Conservation (phyloP, 345 rosid genomes). For the Rhodamnia argentea region DNA sequence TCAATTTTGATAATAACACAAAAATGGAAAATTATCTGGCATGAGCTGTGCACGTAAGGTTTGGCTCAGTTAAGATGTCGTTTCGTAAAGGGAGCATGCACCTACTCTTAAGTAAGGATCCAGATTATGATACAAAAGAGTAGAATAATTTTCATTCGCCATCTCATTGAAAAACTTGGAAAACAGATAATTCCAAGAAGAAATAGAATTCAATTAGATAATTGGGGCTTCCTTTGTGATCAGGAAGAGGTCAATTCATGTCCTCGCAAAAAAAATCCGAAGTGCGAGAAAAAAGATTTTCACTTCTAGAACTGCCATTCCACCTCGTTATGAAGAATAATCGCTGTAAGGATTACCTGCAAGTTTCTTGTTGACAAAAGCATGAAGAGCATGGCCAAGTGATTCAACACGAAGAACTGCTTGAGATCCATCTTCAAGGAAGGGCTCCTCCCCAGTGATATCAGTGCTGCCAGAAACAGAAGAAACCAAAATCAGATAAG, state of each 20-base stretch:
- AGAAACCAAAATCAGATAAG: not conserved
- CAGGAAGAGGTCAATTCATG: not conserved
- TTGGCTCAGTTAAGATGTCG: not conserved
- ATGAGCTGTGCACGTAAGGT: not conserved
- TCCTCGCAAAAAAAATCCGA: not conserved
- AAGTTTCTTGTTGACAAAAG: conserved; percentile 69
- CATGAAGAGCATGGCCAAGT: conserved; percentile 77
- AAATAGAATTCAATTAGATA: not conserved
- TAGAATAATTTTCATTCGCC: not conserved
- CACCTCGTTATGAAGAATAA: not conserved
- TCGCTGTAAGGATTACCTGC: conserved; percentile 34
- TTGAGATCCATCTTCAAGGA: conserved; percentile 61
- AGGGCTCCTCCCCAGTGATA: conserved; percentile 43
- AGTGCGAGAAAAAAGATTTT: not conserved
- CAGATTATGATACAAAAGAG: not conserved
- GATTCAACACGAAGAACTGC: conserved; percentile 69
- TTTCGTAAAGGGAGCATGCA: not conserved
- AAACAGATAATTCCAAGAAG: not conserved
- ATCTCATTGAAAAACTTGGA: not conserved
- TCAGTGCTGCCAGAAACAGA: not conserved
- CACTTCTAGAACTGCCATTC: not conserved
- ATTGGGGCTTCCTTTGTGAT: not conserved
- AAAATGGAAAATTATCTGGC: not conserved
- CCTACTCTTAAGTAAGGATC: not conserved
- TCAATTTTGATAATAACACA: not conserved